phyloP scores from a whole-genome alignment of 2,329 filamentous ascomycete genomes.

The Colletotrichum incanum region DNA sequence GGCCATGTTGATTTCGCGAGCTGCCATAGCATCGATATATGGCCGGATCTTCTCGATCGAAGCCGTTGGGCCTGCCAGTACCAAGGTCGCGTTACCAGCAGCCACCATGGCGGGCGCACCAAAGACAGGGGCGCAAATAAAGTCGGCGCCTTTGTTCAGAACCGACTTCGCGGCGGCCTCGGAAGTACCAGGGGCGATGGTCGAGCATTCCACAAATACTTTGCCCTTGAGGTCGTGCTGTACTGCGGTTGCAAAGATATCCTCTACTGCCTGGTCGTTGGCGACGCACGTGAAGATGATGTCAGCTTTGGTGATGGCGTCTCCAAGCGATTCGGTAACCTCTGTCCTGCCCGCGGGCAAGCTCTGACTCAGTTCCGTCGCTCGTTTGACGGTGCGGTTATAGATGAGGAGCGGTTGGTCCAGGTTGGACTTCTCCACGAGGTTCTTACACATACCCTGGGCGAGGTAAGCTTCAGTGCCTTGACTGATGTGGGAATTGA shows the following conservation, averaged over 20 bases:
- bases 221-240: slow-evolving; percentile 75
- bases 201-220: slow-evolving; percentile 89
- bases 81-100: slow-evolving; percentile 78
- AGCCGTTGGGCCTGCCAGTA: slow-evolving; percentile 76
- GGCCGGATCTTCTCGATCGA: slow-evolving; percentile 77
- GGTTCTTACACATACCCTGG: slow-evolving; percentile 87
- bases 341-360: slow-evolving; percentile 75
- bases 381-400: slow-evolving; percentile 81
- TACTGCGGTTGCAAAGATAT: slow-evolving; percentile 72
- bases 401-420: slow-evolving; percentile 81
- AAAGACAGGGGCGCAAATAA: slow-evolving; percentile 81
- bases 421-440: slow-evolving; percentile 83
- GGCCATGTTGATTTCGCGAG: slow-evolving; percentile 79
- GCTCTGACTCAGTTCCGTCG: slow-evolving; percentile 73
- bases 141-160: slow-evolving; percentile 74
- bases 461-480: slow-evolving; percentile 24
- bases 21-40: slow-evolving; percentile 81
- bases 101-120: slow-evolving; percentile 81
- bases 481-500: slow-evolving; percentile 44
- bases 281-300: slow-evolving; percentile 88
- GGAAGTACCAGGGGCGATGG: slow-evolving; percentile 87
- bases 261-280: slow-evolving; percentile 81
- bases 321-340: slow-evolving; percentile 75
- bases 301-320: slow-evolving; percentile 78
- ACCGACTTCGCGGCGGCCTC: slow-evolving; percentile 74